Base-by-base conservation (phyloP, 805 yeast species). In the Candida insectalens region DNA sequence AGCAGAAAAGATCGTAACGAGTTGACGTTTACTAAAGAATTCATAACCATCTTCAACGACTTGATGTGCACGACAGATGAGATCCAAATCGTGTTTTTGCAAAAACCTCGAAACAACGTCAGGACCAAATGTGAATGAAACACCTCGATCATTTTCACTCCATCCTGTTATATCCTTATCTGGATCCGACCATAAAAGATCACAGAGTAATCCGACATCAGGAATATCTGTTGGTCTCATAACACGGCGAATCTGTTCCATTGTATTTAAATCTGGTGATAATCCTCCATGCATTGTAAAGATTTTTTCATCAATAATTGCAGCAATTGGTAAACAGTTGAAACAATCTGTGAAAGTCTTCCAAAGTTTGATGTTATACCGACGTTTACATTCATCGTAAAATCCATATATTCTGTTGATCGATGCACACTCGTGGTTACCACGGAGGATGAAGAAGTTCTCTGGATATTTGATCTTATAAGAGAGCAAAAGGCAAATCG, bases 211-310 rank as follows among this genome's bases (percentile, higher is more conserved):
- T 19, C 98, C 98, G 40, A 87, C 95, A 61, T 89, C 98, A 36
- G 98, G 98, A 49, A 89, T 87, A 69, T 89, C 98, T 27, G 98
- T 89, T 46, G 98, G 98, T 66, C 98, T 81, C 97, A 88, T 89
- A 42, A 89, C 95, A 59, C 96, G 78, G 69, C 97, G 82, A 55
- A 89, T 92, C 64, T 89, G 97, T 60, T 92, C 97, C 97, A 89
- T 89, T 41, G 94, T 76, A 66, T 88, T 92, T 59, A 89, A 74
- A 65, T 89, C 97, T 31, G 98, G 98, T 28, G 95, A 83, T 51
- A 89, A 70, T 42, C 98, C 98, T 53, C 98, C 98, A 63, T 89
- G 98, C 97, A 92, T 89, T 46, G 96, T 84, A 61, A 89, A 88
- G 60, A 89, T 92, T 67, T 89, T 88, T 62, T 89, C 97, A 60